Conservation (phyloP, 2,329 filamentous ascomycete species). For the Claviceps sp. region DNA sequence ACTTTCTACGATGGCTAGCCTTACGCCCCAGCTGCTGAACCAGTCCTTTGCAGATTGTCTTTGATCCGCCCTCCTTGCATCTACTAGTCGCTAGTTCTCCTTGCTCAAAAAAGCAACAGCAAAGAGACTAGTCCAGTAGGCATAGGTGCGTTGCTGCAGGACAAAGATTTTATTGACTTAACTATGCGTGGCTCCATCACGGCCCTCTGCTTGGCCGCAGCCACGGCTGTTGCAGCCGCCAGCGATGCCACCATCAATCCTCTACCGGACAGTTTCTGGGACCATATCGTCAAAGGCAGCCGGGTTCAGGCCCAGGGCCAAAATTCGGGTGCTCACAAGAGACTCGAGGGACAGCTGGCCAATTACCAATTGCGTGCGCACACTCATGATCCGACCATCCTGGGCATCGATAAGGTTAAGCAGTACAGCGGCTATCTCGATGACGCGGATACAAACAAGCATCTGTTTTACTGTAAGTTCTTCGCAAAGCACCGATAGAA, state of each 20-base stretch:
- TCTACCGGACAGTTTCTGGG: conserved; percentile 73
- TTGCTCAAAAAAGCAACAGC: too few relatives aligned
- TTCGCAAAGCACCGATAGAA: neutral
- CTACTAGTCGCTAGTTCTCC: too few relatives aligned
- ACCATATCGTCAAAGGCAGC: conserved; percentile 73
- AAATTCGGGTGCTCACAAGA: conserved; percentile 22
- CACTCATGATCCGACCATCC: conserved; percentile 69
- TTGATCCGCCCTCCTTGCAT: too few relatives aligned
- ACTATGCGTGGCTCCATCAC: neutral
- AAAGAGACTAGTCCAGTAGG: too few relatives aligned
- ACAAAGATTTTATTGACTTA: neutral
- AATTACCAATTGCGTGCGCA: conserved; percentile 81
- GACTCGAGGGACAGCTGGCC: conserved; percentile 71
- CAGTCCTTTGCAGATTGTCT: too few relatives aligned
- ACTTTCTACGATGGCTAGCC: too few relatives aligned
- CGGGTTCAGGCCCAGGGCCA: conserved; percentile 56
- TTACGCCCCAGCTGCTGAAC: too few relatives aligned
- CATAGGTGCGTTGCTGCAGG: too few relatives aligned
- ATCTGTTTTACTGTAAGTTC: conserved; percentile 86
- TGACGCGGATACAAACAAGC: conserved; percentile 90
- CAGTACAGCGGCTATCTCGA: conserved; percentile 97
- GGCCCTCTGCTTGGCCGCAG: neutral
- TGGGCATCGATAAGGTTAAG: conserved; percentile 86
- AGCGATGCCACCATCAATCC: conserved; percentile 22
- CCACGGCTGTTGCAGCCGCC: neutral